Evolutionary conservation across 1,284 basidiomycete genomes (phyloP).

Genomic region (Veloporphyrellus conicus): DNA sequence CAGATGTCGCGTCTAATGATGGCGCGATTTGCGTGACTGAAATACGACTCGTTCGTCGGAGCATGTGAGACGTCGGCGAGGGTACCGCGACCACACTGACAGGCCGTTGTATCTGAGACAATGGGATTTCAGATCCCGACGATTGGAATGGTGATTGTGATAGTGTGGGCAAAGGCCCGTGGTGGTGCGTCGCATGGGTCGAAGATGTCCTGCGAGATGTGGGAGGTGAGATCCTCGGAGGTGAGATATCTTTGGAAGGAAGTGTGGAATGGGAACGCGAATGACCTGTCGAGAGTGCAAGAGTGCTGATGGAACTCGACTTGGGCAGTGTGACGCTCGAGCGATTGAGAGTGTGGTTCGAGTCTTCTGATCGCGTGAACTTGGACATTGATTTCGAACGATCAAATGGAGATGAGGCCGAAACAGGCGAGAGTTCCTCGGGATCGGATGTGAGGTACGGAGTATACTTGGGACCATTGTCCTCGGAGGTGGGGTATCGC

Average conservation of each 20-base stretch:
- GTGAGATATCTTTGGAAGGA: conserved; percentile 9
- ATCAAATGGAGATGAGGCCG: conserved; percentile 13
- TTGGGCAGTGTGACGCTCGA: conserved; percentile 27
- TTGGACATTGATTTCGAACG: conserved; percentile 15
- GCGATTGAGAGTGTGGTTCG: conserved; percentile 18
- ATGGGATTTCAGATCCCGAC: conserved; percentile 9
- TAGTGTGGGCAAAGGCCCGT: conserved; percentile 5
- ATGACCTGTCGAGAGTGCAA: conserved; percentile 24
- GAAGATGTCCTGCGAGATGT: conserved; percentile 18
- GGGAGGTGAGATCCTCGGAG: conserved; percentile 22
- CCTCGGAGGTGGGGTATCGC: conserved; percentile 17
- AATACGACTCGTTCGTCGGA: conserved; percentile 25
- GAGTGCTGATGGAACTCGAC: conserved; percentile 27
- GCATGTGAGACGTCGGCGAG: conserved; percentile 12
- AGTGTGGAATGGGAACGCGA: conserved; percentile 21
- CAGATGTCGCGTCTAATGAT: conserved; percentile 6
- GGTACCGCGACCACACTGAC: conserved; percentile 2
- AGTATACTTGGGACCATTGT: conserved; percentile 13
- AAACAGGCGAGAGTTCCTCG: conserved; percentile 21
- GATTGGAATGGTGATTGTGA: neutral
- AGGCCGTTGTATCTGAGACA: conserved; percentile 12
- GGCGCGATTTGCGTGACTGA: conserved; percentile 8
- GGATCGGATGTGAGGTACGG: conserved; percentile 23
- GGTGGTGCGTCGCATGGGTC: conserved; percentile 3
- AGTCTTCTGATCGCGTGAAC: conserved; percentile 19